A percentile compares a stretch with the other conserved stretches of the same genome.
phyloP scores from a whole-genome alignment of 1,139 yeast genomes.

The Yamadazyma taylorii region DNA sequence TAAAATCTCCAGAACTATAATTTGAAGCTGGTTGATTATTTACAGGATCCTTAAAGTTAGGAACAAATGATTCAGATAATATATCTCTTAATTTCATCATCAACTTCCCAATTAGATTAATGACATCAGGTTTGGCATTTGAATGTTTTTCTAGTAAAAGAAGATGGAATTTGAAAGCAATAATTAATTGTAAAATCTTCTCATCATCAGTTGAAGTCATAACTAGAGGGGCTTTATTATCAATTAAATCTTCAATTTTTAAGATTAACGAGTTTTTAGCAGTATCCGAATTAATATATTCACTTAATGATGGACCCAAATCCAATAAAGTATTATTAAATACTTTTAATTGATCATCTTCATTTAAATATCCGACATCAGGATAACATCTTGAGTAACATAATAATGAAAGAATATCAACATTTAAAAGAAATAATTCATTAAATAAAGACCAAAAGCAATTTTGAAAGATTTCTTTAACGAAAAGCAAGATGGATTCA shows the following conservation, averaged over 20 bases:
- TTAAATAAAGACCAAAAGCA: conserved; percentile 36
- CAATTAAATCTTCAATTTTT: conserved; percentile 28
- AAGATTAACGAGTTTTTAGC: conserved; percentile 14
- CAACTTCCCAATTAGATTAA: conserved; percentile 3
- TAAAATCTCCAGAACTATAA: conserved; percentile 13
- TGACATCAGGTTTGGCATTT: conserved; percentile 8
- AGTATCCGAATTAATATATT: conserved; percentile 1
- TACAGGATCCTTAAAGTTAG: background rate
- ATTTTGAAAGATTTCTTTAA: conserved; percentile 21
- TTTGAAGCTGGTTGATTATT: too few relatives aligned
- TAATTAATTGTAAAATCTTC: conserved; percentile 26
- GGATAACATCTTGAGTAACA: conserved; percentile 11
- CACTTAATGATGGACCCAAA: conserved; percentile 4
- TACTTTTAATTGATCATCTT: conserved; percentile 11
- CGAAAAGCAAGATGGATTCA: conserved; percentile 24
- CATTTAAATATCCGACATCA: conserved; percentile 16
- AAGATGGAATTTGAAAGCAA: conserved; percentile 34
- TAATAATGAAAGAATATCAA: conserved; percentile 31
- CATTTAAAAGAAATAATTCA: conserved; percentile 30
- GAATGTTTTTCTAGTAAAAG: conserved; percentile 17
- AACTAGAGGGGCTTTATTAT: conserved; percentile 22
- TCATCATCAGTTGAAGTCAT: conserved; percentile 35
- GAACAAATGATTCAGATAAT: conserved; percentile 6
- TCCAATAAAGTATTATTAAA: conserved; percentile 6
- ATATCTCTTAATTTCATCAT: conserved; percentile 5